These are phyloP conservation scores for Mycena latifolia DNA, from an alignment of 768 basidiomycete genomes.

Conservation along the genomic window DNA sequence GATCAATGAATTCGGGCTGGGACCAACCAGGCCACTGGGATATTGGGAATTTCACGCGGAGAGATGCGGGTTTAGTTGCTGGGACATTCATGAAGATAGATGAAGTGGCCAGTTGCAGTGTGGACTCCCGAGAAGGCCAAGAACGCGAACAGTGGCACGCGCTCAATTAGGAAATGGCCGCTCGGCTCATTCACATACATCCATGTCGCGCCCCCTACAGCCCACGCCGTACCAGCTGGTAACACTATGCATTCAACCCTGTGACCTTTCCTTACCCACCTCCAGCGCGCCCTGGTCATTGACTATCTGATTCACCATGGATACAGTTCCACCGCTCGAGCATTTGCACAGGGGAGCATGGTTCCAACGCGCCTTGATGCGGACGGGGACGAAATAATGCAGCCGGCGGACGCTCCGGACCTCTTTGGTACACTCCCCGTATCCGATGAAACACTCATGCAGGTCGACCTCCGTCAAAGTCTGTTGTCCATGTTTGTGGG, in stretches of 20 bases:
- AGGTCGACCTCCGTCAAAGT: slow-evolving; percentile 70
- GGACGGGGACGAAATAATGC: slow-evolving; percentile 76
- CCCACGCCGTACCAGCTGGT: slow-evolving; percentile 34
- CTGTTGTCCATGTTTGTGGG: slow-evolving; percentile 31
- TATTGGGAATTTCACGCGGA: slow-evolving; percentile 49
- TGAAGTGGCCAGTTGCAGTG: no score
- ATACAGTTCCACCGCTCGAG: slow-evolving; percentile 77
- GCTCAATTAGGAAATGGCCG: no score
- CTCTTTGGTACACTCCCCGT: slow-evolving; percentile 37
- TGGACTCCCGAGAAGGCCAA: no score
- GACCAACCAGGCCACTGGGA: slow-evolving; percentile 52
- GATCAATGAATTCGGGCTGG: slow-evolving; percentile 45
- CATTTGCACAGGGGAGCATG: slow-evolving; percentile 74
- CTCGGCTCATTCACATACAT: no score
- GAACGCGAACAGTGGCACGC: no score
- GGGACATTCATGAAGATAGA: slow-evolving; percentile 19
- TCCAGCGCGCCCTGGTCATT: slow-evolving; percentile 75
- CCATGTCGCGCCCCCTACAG: not conserved
- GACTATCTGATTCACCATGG: slow-evolving; percentile 84
- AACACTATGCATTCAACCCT: slow-evolving; percentile 4
- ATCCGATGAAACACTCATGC: slow-evolving; percentile 55
- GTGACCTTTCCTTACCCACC: slow-evolving; percentile 2
- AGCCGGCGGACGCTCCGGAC: slow-evolving; percentile 39
- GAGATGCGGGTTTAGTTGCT: slow-evolving; percentile 30
- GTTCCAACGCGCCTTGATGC: slow-evolving; percentile 69